Base-by-base conservation (phyloP, 306 rosid species). In the Acacia confusa region DNA sequence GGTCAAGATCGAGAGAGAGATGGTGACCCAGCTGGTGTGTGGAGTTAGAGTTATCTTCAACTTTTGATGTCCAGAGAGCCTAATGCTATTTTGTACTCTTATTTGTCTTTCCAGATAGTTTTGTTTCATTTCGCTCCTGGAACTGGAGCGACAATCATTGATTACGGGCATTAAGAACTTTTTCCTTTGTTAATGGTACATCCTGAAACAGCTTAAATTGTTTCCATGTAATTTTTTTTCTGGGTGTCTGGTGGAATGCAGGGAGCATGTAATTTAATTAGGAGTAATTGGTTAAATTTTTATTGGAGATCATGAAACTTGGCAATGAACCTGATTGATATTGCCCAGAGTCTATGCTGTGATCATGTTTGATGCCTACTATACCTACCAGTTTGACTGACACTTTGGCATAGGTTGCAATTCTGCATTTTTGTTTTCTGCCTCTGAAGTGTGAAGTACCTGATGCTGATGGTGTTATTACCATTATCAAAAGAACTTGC, bases 251-350 rank as follows among this genome's bases (percentile, higher is more conserved):
- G 80, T 75, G 80, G 84, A 79, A 87, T 81, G 90, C 86, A 71
- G 84, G 77, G 72, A 82, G 88, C 90, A 88, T 87, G 90, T 84
- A 87, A 84, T 84, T 87, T 84, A 79, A 87, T 70, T 78, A 82
- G 86, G 75, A 70, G 57, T 43, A 43, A 70, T 69, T 70, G 90
- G 82, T 82, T 76, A 70, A 30, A 82, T 66, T 79, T 69, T 84
- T 48, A 87, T 84, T 72, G 81, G 75, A 82, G 74, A 87, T 70
- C 68, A 81, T 78, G 84, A 85, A 65, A 78, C 84, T 72, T 55
- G 60, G 41, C 66, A 82, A 84, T 65, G 77, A 82, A 71, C 76
- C 75, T 84, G 70, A 78, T 78, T 84, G 70, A 78, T 78, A 75
- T 76, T 65, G 75, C 84, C 67, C 70, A 36, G 22, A 70, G 75